phyloP scores from a whole-genome alignment of 768 basidiomycete species.

The Nevesoporus exiguus region DNA sequence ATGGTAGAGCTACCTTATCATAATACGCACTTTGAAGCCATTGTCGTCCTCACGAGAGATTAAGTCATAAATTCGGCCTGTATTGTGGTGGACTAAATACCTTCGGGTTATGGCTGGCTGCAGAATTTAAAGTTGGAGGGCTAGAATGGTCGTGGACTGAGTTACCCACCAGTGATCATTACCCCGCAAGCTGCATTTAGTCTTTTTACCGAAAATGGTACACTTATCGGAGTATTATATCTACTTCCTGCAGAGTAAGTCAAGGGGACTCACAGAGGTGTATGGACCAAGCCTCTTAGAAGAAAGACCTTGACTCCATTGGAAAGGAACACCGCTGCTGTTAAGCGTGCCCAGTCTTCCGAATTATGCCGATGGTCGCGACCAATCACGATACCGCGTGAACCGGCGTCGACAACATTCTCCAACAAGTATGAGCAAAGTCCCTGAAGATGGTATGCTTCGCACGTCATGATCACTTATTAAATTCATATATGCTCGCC shows the following conservation, averaged over 20 bases:
- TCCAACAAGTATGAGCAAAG: constrained; percentile 67
- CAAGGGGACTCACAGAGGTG: constrained; percentile 57
- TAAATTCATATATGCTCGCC: constrained; percentile 34
- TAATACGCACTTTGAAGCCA: constrained; percentile 67
- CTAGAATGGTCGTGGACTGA: neutral
- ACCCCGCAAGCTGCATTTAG: constrained; percentile 75
- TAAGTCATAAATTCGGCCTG: neutral
- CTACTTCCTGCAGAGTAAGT: neutral
- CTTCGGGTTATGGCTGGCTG: constrained; percentile 89
- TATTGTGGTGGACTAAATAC: constrained; percentile 31
- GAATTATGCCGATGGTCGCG: constrained; percentile 86
- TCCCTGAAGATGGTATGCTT: constrained; percentile 44
- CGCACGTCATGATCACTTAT: neutral
- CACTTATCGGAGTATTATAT: constrained; percentile 41
- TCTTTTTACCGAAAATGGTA: constrained; percentile 71
- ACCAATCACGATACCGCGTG: constrained; percentile 75
- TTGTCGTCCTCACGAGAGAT: constrained; percentile 62
- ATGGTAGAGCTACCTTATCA: neutral
- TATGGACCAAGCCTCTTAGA: constrained; percentile 69
- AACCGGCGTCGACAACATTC: constrained; percentile 48
- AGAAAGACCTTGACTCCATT: constrained; percentile 68
- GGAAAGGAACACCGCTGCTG: constrained; percentile 65
- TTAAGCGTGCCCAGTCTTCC: constrained; percentile 70
- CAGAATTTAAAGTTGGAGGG: neutral
- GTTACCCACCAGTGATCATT: constrained; percentile 76